Base-by-base conservation (phyloP, 352 stramenopile genomes). In the Globisporangium sylvaticum region DNA sequence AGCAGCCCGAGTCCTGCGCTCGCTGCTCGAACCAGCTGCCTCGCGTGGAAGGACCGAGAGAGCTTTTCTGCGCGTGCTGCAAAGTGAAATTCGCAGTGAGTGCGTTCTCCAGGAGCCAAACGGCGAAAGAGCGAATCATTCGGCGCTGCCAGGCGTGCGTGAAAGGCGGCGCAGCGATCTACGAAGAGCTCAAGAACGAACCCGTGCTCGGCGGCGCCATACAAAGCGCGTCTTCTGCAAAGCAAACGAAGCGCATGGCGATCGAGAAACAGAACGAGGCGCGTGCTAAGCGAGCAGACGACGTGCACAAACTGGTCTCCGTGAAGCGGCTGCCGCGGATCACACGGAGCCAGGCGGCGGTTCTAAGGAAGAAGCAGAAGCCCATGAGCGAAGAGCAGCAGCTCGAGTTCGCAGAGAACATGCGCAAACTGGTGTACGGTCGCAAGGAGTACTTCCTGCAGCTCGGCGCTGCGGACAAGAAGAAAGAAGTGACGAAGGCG, bases 371-470 rank as follows among this genome's bases (percentile, higher is more conserved):
- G 53, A 58, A 34, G 53, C 25, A 58, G 25, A 58, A 58, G 14
- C 27, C 27, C 25, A 58, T 25, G 53, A n/a, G 2, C 14, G 53
- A 58, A 34, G 53, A 31, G 25, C 25, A 58, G 15, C 25, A 22
- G 1, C 25, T 58, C 25, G 53, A 42, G 25, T 39, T 58, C 31
- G 53, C 53, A 18, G 54, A 25, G 18, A 59, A 44, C 25, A 59
- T 59, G 54, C 54, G 54, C 54, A 18, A 59, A 34, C 54, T 59
- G 14, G 54, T 44, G 24, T 39, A 27, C 27, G 54, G 10, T 1
- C 54, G 29, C 29, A 59, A 39, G 54, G 54, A 59, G 54, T 59
- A 39, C 12, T 44, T 59, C 29, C 24, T n/a, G 32, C 29, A 59
- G 27, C 18, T 59, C 6, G 8, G 20, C 5, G 54, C 29, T 10